phyloP scores from a whole-genome alignment of 2,329 filamentous ascomycete species.

The Colletotrichum navitas region DNA sequence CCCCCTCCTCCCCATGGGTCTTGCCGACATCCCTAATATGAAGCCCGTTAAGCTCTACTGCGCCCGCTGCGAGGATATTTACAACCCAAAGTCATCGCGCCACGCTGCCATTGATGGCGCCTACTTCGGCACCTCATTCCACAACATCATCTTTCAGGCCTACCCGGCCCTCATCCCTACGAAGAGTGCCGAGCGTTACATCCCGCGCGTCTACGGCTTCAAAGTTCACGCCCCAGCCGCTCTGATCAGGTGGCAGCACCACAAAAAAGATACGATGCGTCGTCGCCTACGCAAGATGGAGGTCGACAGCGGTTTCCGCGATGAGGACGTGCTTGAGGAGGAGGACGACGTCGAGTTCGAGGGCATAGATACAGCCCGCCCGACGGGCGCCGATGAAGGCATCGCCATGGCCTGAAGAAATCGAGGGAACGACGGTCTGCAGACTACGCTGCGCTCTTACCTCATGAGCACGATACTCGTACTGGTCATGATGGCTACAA shows the following conservation, averaged over 20 bases:
- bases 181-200: conserved; percentile 88
- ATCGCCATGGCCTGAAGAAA: conserved; percentile 25
- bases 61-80: conserved; percentile 95
- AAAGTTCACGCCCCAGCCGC: conserved; percentile 92
- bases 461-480: neutral
- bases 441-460: neutral
- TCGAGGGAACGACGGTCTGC: neutral
- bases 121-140: conserved; percentile 98
- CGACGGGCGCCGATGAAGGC: conserved; percentile 43
- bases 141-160: conserved; percentile 99
- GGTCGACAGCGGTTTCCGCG: conserved; percentile 84
- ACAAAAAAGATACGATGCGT: conserved; percentile 84
- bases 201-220: conserved; percentile 94
- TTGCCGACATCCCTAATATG: conserved; percentile 87
- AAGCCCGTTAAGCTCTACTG: conserved; percentile 98
- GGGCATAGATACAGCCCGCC: conserved; percentile 50
- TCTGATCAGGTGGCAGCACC: conserved; percentile 90
- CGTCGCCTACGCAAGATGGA: conserved; percentile 77
- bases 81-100: conserved; percentile 97
- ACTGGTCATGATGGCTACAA: neutral
- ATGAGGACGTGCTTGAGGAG: conserved; percentile 73
- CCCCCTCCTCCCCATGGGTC: conserved; percentile 93
- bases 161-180: conserved; percentile 90
- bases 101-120: conserved; percentile 96
- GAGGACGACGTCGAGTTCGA: conserved; percentile 59